Percentiles rank a stretch among this genome's conserved stretches.
Evolutionary conservation across 1,284 basidiomycete genomes (phyloP).

Genomic region (Fomitiporia mediterranea): DNA sequence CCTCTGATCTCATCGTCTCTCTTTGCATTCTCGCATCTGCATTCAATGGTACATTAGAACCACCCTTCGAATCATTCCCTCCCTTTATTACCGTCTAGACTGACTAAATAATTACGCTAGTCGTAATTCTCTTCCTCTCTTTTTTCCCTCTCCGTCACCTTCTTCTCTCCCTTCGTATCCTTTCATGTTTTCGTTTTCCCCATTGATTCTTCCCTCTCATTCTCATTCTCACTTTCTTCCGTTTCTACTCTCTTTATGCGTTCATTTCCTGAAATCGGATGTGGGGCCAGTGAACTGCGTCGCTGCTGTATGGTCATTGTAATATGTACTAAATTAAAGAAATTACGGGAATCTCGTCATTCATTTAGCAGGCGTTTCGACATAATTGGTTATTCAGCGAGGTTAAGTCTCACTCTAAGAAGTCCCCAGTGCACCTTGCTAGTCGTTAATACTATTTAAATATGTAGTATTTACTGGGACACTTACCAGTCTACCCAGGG

Average conservation of each 20-base stretch:
- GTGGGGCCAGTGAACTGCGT: background rate
- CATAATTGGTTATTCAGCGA: no score
- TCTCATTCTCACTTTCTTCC: slow-evolving; percentile 1
- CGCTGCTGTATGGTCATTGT: slow-evolving; percentile 2
- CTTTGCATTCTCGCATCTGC: slow-evolving; percentile 7
- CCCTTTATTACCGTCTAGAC: slow-evolving; percentile 5
- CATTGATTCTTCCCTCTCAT: slow-evolving; percentile 5
- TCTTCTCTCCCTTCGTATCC: slow-evolving; percentile 9
- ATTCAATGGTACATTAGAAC: slow-evolving; percentile 5
- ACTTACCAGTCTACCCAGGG: no score
- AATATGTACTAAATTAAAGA: slow-evolving; percentile 15
- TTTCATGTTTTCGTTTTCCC: background rate
- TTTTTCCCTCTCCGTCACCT: slow-evolving; percentile 5
- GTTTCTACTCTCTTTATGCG: background rate
- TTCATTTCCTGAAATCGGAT: background rate
- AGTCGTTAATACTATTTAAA: no score
- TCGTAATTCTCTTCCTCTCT: slow-evolving; percentile 11
- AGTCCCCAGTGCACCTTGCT: no score
- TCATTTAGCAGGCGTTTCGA: background rate
- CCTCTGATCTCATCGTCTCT: background rate
- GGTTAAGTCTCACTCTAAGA: no score
- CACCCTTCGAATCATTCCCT: slow-evolving; percentile 7
- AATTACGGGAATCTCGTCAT: background rate
- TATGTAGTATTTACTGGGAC: no score
- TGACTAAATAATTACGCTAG: slow-evolving; percentile 15